Evolutionary conservation across 257 asterid genomes (phyloP), one percentile per base, ranked within the genome.

Genomic region (Eucommia ulmoides): DNA sequence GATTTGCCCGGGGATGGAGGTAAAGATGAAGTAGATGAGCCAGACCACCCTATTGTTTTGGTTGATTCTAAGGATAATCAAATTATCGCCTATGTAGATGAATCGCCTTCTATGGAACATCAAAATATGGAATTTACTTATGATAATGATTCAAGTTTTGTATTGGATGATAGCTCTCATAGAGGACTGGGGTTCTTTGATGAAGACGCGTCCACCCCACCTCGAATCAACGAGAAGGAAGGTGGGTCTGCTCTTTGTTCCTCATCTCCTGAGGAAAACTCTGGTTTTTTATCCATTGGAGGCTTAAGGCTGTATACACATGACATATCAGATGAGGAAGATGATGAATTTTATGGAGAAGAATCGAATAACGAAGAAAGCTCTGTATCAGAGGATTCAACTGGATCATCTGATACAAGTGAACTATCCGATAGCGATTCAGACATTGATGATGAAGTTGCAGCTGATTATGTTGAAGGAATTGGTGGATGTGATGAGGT

Each of bases 381-480:
- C 45, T 67, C 83, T 6, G 80, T 22, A 23, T 62, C 82, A 6
- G 87, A 66, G 45, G 87, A 74, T 63, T 61, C 79, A 50, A 56
- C 74, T 17, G 67, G 52, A 45, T 59, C 80, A 22, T 76, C 83
- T 20, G 94, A 70, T 22, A 70, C 72, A 59, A 82, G 64, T 47
- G 71, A 58, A 24, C 49, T 58, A 23, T 76, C 82, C 19, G 70
- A 67, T 54, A 79, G 81, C 64, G 83, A 73, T 64, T 78, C 94
- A 42, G 92, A 82, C 52, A 52, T 89, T 38, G 96, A 89, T 55
- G 96, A 80, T 19, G 96, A 72, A 58, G 74, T 89, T 51, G 98
- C 94, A 58, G 83, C 68, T 38, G 98, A 89, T 83, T 89, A 85
- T 66, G 69, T 73, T 53, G 88, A 83, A 67, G 82, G 98, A 44